Percentiles rank a stretch among this genome's conserved stretches.
Evolutionary conservation across 441 rosid species (phyloP).

Genomic region (Geranium incanum): DNA sequence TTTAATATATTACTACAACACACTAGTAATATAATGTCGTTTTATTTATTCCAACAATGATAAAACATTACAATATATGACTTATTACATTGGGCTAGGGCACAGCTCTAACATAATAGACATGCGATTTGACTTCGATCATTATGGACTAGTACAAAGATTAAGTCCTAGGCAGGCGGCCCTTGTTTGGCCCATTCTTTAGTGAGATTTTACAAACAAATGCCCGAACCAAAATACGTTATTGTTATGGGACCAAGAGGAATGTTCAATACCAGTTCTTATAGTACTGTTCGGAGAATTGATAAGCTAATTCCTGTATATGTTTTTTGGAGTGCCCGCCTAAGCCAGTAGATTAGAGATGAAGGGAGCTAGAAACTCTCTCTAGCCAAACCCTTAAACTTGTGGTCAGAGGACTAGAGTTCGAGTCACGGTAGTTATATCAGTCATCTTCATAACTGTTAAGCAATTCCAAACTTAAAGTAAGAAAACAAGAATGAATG

Average conservation of each 20-base stretch:
- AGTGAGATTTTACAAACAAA: background rate
- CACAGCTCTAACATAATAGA: background rate
- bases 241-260: background rate
- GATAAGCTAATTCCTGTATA: constrained; percentile 8
- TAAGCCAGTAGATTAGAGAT: background rate
- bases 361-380: too few relatives aligned
- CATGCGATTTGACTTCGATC: constrained; percentile 12
- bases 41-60: too few relatives aligned
- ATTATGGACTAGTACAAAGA: constrained; percentile 5
- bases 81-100: too few relatives aligned
- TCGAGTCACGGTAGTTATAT: too few relatives aligned
- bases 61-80: too few relatives aligned
- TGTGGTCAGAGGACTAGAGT: too few relatives aligned
- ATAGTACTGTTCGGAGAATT: background rate
- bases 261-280: constrained; percentile 14
- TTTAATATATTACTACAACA: too few relatives aligned
- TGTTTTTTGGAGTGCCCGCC: background rate
- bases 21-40: too few relatives aligned
- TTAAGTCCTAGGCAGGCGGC: constrained; percentile 8
- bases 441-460: too few relatives aligned
- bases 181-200: background rate
- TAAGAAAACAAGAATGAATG: too few relatives aligned
- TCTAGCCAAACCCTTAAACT: too few relatives aligned
- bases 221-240: background rate
- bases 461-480: too few relatives aligned